A percentile compares a stretch with the other conserved stretches of the same genome.
Evolutionary conservation across 495 filamentous ascomycete species (phyloP).

Genomic region (Xylaria flabelliformis): DNA sequence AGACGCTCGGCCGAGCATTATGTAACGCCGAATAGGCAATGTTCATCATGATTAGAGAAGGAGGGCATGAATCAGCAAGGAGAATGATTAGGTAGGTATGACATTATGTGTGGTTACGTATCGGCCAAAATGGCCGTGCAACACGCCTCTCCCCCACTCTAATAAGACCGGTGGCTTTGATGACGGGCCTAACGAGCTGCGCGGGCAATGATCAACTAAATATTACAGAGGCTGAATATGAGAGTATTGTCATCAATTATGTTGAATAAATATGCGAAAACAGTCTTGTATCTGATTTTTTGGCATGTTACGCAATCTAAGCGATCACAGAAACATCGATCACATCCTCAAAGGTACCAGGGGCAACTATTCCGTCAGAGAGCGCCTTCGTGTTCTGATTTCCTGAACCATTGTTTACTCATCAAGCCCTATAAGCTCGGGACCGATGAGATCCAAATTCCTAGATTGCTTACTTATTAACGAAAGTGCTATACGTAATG

Average conservation of each 20-base stretch:
- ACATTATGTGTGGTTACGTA: neutral
- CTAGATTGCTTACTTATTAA: neutral
- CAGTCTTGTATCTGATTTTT: neutral
- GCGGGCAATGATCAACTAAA: neutral
- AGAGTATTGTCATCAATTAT: neutral
- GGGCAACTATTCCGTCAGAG: neutral
- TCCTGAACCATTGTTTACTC: neutral
- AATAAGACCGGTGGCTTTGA: neutral
- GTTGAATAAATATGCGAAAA: neutral
- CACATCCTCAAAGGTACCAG: neutral
- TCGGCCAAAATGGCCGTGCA: conserved; percentile 8
- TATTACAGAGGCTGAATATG: neutral
- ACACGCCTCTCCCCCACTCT: neutral
- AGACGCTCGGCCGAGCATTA: neutral
- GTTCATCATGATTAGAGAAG: neutral
- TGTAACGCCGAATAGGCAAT: neutral
- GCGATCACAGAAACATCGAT: neutral
- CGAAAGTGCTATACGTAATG: neutral
- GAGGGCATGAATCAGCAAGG: neutral
- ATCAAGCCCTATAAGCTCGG: neutral
- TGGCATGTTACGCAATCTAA: neutral
- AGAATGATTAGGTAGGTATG: neutral
- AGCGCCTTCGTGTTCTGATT: neutral
- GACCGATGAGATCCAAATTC: neutral
- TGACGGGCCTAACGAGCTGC: neutral